A percentile compares a stretch with the other conserved stretches of the same genome.
phyloP scores from a whole-genome alignment of 169 alveolate species.

The Eimeria maxima region DNA sequence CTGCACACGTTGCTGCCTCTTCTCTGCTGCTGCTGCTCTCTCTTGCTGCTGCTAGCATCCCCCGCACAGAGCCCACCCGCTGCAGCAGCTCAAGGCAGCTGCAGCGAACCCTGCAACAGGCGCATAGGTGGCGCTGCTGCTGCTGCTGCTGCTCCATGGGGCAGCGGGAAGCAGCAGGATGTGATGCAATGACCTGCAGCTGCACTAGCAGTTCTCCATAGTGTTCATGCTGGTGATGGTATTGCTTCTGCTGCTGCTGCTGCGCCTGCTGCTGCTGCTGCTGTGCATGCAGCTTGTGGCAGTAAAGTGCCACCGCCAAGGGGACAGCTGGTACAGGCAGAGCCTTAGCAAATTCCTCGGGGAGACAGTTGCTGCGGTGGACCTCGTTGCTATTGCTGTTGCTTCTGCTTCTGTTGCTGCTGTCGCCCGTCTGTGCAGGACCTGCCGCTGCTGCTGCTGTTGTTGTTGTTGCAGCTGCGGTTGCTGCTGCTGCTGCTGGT shows the following conservation, averaged over 20 bases:
- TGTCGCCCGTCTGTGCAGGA: neutral
- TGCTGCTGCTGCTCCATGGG: constrained; percentile 24
- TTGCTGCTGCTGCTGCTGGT: constrained; percentile 59
- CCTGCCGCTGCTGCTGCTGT: neutral
- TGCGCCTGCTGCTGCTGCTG: constrained; percentile 57
- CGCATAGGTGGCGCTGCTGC: constrained; percentile 42
- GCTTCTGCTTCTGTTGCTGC: constrained; percentile 43
- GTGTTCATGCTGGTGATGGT: constrained; percentile 13
- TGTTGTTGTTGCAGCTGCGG: neutral
- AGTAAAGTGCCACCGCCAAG: constrained; percentile 43
- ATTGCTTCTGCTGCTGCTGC: constrained; percentile 21
- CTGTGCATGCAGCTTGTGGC: constrained; percentile 42
- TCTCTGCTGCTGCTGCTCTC: constrained; percentile 53
- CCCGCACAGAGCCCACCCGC: constrained; percentile 47
- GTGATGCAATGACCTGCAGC: constrained; percentile 26
- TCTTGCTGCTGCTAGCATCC: constrained; percentile 41
- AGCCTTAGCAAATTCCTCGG: constrained; percentile 50
- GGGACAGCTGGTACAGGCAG: constrained; percentile 55
- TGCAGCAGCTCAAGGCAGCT: constrained; percentile 74
- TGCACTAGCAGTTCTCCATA: constrained; percentile 24
- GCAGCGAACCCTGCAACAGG: constrained; percentile 62
- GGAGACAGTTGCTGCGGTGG: constrained; percentile 45
- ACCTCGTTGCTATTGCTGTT: constrained; percentile 39
- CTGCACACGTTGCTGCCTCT: neutral
- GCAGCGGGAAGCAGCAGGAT: constrained; percentile 55